Evolutionary conservation across 768 basidiomycete species (phyloP), one percentile per base, ranked within the genome.

Genomic region (Podaxis sp.): DNA sequence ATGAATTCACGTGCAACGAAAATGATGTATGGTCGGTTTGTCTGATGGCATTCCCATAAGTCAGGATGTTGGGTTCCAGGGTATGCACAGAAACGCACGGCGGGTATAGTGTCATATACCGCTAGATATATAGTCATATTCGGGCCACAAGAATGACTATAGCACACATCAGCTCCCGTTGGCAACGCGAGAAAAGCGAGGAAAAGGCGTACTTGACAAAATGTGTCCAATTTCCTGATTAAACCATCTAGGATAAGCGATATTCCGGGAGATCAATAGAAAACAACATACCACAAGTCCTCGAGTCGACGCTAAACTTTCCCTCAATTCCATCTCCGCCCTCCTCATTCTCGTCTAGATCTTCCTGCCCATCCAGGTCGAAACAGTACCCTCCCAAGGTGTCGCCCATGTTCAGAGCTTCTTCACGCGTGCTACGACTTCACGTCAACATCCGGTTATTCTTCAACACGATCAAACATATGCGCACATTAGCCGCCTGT

Each of bases 191-290:
- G 43, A 37, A 22, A 27, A 11, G 33, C 29, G 2, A 71, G n/a
- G 43, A 22, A 22, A 13, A 2, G 24, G 49, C 85, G 63, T 65
- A 88, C 89, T 90, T 91, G 36, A 90, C 76, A 64, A 90, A 91
- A 3, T 88, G 80, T 7, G 88, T 87, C 89, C 89, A 91, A 66
- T 90, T 91, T 6, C 89, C 89, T 89, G 64, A 25, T 54, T 55
- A 50, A n/a, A 29, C 43, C 33, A 33, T 33, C 33, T 41, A 29
- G 52, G 29, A 40, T 46, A 4, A 69, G 59, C 38, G 46, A 50
- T 43, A 13, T 33, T 22, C n/a, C 33, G 37, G 22, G 33, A 7
- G 43, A 54, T 17, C 9, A 54, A 17, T 27, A 19, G 27, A 6
- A n/a, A 9, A 19, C 54, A 6, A 63, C 83, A 49, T 57, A 86